Evolutionary conservation across 2,329 filamentous ascomycete genomes (phyloP).

Genomic region (Penicillium brevicompactum): DNA sequence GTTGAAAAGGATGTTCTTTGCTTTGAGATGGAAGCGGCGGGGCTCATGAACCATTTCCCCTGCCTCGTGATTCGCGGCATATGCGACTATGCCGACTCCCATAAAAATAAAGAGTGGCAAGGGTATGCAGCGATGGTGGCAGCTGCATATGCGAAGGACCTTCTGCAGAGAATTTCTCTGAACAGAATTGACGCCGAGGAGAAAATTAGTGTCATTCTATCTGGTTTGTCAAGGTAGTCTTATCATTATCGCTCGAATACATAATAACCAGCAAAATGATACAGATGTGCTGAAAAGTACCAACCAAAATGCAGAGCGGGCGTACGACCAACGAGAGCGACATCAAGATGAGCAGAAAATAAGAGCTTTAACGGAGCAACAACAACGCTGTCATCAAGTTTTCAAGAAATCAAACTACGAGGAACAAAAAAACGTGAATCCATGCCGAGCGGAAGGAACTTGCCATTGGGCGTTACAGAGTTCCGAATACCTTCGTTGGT

Average conservation of each 20-base stretch:
- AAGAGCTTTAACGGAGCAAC: slow-evolving; percentile 6
- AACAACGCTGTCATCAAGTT: slow-evolving; percentile 24
- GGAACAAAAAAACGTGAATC: slow-evolving; percentile 35
- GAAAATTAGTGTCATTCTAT: neutral
- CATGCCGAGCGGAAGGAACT: slow-evolving; percentile 29
- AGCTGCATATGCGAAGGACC: neutral
- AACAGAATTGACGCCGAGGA: neutral
- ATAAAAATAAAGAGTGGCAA: neutral
- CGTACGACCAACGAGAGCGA: slow-evolving; percentile 8
- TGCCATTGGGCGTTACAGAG: slow-evolving; percentile 37
- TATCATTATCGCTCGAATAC: neutral
- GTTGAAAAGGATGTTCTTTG: neutral
- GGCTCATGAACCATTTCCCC: neutral
- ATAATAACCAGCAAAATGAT: no score
- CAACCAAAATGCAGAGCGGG: slow-evolving; percentile 4
- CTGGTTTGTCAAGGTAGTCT: neutral
- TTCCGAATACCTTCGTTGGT: slow-evolving; percentile 29
- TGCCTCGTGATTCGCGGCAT: neutral
- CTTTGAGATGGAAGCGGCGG: neutral
- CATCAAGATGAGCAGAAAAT: slow-evolving; percentile 4
- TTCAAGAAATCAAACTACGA: slow-evolving; percentile 33
- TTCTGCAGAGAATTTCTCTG: neutral
- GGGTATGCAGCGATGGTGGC: neutral
- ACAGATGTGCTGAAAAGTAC: slow-evolving; percentile 4
- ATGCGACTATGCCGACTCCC: neutral